Conservation (phyloP, 768 basidiomycete species). For the Pisolithus marmoratus region DNA sequence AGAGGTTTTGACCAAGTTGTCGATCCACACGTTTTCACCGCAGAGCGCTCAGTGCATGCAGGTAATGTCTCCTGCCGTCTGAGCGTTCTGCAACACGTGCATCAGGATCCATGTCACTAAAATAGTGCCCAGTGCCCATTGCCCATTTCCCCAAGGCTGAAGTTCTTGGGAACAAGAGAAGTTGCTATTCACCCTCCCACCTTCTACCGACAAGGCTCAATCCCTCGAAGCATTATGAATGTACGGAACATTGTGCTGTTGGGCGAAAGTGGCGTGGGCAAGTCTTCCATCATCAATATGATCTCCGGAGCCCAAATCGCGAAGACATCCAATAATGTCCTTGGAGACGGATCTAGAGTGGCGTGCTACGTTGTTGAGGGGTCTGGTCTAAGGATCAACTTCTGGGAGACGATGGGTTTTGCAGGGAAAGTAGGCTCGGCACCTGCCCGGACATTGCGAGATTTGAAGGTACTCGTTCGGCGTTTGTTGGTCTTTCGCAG, state of each 20-base stretch:
- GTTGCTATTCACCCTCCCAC: no score
- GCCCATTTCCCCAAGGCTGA: no score
- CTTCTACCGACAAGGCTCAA: no score
- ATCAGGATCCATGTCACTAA: no score
- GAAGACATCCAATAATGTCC: constrained; percentile 20
- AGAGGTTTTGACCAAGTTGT: no score
- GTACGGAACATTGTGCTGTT: constrained; percentile 33
- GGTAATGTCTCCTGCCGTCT: no score
- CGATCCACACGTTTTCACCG: no score
- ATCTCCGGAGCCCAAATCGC: constrained; percentile 22
- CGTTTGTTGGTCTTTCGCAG: constrained; percentile 9
- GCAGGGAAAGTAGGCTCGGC: constrained; percentile 19
- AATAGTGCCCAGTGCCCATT: no score
- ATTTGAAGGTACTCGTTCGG: constrained; percentile 24
- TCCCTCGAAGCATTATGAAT: not conserved
- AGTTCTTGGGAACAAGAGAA: no score
- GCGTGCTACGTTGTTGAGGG: constrained; percentile 16
- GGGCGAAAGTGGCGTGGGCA: constrained; percentile 28
- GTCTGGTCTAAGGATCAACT: constrained; percentile 11
- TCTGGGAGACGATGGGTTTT: constrained; percentile 34
- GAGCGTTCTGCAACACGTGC: no score
- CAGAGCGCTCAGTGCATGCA: no score
- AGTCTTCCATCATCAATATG: constrained; percentile 38
- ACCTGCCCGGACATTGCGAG: constrained; percentile 6
- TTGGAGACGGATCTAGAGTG: constrained; percentile 25